Base-by-base conservation (phyloP, 208 protist genomes). In the Acanthamoeba triangularis region DNA sequence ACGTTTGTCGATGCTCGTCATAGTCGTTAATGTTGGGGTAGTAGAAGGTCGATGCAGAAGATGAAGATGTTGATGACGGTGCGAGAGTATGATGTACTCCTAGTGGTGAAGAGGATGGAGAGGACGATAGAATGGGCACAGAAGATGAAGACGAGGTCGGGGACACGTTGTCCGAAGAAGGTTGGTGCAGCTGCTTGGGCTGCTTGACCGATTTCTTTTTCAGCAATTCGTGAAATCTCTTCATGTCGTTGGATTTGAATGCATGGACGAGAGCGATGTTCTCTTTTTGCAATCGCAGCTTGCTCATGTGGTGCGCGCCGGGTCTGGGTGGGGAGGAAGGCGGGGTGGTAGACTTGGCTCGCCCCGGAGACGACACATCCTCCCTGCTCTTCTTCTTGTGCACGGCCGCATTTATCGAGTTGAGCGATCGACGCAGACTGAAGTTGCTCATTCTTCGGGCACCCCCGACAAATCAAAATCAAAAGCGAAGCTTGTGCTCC, bases 11-110 rank as follows among this genome's bases (percentile, higher is more conserved):
- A 28, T 76, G 87, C 44, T 69, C 56, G 37, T 93, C 87, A 14
- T 93, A 76, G 23, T 93, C 87, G 65, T 93, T 93, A 6, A 93
- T 88, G 80, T 88, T 88, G 25, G 80, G 80, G 16, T 88, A 88
- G 80, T 63, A 88, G 49, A 54, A 88, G n/a, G 44, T 35, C 23
- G 80, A 30, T 28, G 47, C 8, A 14, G 67, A 41, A 16, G 80
- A 63, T 5, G 80, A 33, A 2, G 41, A 63, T 1, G 80, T 25
- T 3, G 80, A 35, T n/a, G 80, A 10, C 41, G 49, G 5, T 2
- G n/a, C 23, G 41, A 63, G 23, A 56, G 6, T 85, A 28, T 85
- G 76, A 33, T 56, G 76, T 30, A 56, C 76, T 16, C 3, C 47
- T 16, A 82, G 18, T 8, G 74, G 20, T 16, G 76, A 30, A 16